phyloP scores from a whole-genome alignment of 2,329 filamentous ascomycete genomes.

The Bipolaris sorokiniana region DNA sequence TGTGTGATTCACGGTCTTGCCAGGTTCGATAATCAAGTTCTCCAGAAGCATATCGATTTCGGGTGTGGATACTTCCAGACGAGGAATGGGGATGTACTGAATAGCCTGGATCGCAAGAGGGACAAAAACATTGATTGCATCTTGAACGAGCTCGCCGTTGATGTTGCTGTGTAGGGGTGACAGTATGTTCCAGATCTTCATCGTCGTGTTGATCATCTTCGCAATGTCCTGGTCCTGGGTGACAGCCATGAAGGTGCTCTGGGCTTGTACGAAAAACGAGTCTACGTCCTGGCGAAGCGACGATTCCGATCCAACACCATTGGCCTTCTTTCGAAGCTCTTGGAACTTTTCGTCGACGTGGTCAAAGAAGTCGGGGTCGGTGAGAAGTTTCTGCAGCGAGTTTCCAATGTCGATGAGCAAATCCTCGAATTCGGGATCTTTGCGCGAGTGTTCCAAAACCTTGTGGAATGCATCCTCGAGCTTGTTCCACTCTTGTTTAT shows the following conservation, averaged over 20 bases:
- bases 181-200: slow-evolving; percentile 72
- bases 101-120: slow-evolving; percentile 77
- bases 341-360: slow-evolving; percentile 70
- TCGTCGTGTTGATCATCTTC: slow-evolving; percentile 69
- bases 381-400: slow-evolving; percentile 79
- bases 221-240: slow-evolving; percentile 74
- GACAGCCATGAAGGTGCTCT: slow-evolving; percentile 71
- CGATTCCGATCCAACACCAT: slow-evolving; percentile 67
- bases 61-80: slow-evolving; percentile 84
- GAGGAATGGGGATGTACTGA: slow-evolving; percentile 87
- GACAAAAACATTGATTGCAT: slow-evolving; percentile 79
- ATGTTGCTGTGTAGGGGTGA: slow-evolving; percentile 68
- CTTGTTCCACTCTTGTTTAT: slow-evolving; percentile 74
- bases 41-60: slow-evolving; percentile 86
- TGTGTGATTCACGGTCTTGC: slow-evolving; percentile 79
- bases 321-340: slow-evolving; percentile 63
- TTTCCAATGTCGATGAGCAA: slow-evolving; percentile 75
- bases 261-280: slow-evolving; percentile 70
- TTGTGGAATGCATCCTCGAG: slow-evolving; percentile 71
- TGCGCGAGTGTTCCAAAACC: slow-evolving; percentile 74
- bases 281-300: slow-evolving; percentile 76
- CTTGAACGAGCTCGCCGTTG: slow-evolving; percentile 75
- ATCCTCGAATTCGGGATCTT: slow-evolving; percentile 81
- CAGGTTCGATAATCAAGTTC: slow-evolving; percentile 88
- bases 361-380: slow-evolving; percentile 84